A percentile compares a stretch with the other conserved stretches of the same genome.
phyloP scores from a whole-genome alignment of 345 rosid genomes.

The Eucalyptus regnans region DNA sequence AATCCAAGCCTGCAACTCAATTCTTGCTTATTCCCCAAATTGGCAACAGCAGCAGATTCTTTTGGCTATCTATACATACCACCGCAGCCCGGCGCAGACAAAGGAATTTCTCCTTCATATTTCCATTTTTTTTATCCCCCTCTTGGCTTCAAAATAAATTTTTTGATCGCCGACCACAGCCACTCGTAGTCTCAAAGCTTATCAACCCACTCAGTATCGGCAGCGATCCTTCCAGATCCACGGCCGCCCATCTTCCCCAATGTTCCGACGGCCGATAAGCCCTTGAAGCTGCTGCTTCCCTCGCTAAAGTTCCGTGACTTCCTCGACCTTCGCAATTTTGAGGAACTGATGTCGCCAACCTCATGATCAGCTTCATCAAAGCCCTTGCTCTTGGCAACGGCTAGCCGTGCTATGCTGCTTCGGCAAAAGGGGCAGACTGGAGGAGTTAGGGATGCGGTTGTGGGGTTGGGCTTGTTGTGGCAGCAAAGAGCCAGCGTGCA shows the following conservation, averaged over 20 bases:
- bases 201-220: constrained; percentile 46
- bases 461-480: constrained; percentile 95
- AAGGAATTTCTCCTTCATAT: not conserved
- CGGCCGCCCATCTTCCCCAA: constrained; percentile 62
- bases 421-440: constrained; percentile 98
- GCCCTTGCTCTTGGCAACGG: constrained; percentile 45
- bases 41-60: not conserved
- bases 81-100: not conserved
- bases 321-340: constrained; percentile 54
- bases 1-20: not conserved
- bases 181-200: constrained; percentile 19
- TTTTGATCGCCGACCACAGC: not conserved
- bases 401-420: constrained; percentile 56
- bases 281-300: constrained; percentile 96
- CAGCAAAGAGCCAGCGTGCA: constrained; percentile 97
- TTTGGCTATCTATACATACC: not conserved
- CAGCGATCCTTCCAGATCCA: constrained; percentile 62
- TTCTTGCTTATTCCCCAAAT: not conserved
- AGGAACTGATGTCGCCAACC: constrained; percentile 35
- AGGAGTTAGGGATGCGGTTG: constrained; percentile 51
- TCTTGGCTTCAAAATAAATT: not conserved
- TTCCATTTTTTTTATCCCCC: not conserved
- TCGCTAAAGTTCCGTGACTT: constrained; percentile 62
- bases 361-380: constrained; percentile 39
- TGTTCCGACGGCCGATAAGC: constrained; percentile 53